These are phyloP conservation scores for Acanthamoeba rhysodes DNA, from an alignment of 208 protist species.

Conservation along the genomic window DNA sequence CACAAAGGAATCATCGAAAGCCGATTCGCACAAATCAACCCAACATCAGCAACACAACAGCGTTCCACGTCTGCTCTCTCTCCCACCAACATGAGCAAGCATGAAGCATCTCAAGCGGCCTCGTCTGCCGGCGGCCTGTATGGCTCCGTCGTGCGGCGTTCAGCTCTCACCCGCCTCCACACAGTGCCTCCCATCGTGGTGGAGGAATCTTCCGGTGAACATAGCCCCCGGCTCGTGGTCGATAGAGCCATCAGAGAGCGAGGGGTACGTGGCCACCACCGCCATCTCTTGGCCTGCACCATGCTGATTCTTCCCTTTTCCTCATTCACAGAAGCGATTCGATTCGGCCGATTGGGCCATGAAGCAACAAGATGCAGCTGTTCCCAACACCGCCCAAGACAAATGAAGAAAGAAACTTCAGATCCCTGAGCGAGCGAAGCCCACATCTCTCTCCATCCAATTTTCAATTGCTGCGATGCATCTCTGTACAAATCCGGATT, in stretches of 20 bases:
- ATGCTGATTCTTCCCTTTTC: neutral
- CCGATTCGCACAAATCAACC: too few species aligned
- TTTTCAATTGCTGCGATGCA: too few species aligned
- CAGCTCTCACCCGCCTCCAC: neutral
- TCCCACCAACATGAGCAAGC: neutral
- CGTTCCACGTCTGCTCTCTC: neutral
- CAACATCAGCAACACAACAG: too few species aligned
- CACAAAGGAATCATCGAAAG: too few species aligned
- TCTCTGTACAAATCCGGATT: neutral
- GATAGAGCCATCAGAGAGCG: conserved; percentile 49
- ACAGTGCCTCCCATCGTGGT: neutral
- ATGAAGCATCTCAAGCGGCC: neutral
- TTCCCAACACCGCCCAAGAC: neutral
- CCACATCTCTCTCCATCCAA: neutral
- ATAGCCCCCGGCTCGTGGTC: neutral
- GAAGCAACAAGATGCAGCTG: neutral
- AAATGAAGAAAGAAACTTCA: neutral
- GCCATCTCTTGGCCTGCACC: neutral
- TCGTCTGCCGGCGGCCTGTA: conserved; percentile 21
- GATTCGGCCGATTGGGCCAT: conserved; percentile 58
- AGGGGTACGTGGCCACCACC: neutral
- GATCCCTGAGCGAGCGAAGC: neutral
- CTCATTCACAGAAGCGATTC: conserved; percentile 19
- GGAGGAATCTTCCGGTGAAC: neutral
- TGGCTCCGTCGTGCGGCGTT: neutral